Evolutionary conservation across 768 basidiomycete genomes (phyloP), one percentile per base, ranked within the genome.

Genomic region (Lactarius psammicola): DNA sequence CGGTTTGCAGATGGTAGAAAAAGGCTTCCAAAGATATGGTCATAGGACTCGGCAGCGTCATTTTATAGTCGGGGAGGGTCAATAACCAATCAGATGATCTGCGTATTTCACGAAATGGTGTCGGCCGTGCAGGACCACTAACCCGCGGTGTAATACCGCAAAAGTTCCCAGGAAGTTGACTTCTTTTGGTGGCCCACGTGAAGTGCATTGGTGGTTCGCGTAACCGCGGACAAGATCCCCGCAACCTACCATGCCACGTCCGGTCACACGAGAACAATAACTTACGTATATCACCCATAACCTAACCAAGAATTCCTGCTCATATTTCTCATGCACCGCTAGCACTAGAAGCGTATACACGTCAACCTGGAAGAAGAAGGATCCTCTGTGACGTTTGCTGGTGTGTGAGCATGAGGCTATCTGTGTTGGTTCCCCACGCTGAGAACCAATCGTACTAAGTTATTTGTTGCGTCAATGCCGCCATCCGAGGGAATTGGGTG

Each of bases 21-120:
- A 38, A 15, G 0, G 2, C 36, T 44, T n/a, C 42, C 36, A 8
- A 87, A 31, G 88, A 70, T n/a, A n/a, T n/a, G 54, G 17, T 54
- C 49, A 59, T 59, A 10, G 36, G 36, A 23, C 40, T 31, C 17
- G 46, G 36, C 8, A 4, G 20, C 13, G 30, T 33, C 20, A 15
- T 15, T 59, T 46, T 46, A 46, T 59, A 59, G 26, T 33, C 30
- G 13, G 36, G n/a, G 36, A 38, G 23, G n/a, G 59, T 49, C 18
- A 33, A 31, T 49, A 26, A 31, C 4, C 18, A 31, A 30, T 2
- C 10, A 28, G 33, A 60, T 1, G 15, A 23, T 44, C 17, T 11
- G 10, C 20, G 36, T 13, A 23, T 23, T 49, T 23, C 46, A 23
- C 20, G 38, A 13, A 28, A 28, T 4, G 15, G 46, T 49, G 26